Percentiles rank a stretch among this genome's conserved stretches.
These are phyloP conservation scores for Beta lomatogona DNA, from an alignment of 179 eudicot species.

Conservation along the genomic window DNA sequence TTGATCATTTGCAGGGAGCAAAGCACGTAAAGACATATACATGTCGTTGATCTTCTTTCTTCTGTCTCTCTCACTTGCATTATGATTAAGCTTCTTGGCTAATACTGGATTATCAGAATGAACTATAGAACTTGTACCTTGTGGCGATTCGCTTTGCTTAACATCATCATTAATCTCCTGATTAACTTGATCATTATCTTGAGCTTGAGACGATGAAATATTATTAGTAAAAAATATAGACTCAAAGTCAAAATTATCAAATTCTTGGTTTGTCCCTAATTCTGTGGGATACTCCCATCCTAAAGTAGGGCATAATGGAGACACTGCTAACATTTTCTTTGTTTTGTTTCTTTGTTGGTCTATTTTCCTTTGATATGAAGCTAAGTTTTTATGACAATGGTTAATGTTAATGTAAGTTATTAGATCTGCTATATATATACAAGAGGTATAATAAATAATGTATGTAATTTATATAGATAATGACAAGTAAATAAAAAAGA, in stretches of 20 bases:
- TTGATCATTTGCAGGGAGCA: slow-evolving; percentile 51
- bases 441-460: background rate
- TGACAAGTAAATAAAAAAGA: background rate
- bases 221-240: slow-evolving; percentile 6
- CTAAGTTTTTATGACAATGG: background rate
- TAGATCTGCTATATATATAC: background rate
- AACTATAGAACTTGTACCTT: slow-evolving; percentile 21
- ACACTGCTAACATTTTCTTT: slow-evolving; percentile 30
- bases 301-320: slow-evolving; percentile 24
- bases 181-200: background rate
- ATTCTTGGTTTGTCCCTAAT: slow-evolving; percentile 15
- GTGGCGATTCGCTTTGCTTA: slow-evolving; percentile 12
- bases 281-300: slow-evolving; percentile 31
- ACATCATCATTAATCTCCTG: background rate
- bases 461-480: background rate
- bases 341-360: background rate
- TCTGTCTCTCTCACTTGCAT: slow-evolving; percentile 75
- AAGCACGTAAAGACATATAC: slow-evolving; percentile 59
- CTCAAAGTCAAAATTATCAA: slow-evolving; percentile 21
- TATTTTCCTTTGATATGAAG: background rate
- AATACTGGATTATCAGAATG: background rate
- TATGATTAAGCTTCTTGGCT: slow-evolving; percentile 62
- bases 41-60: slow-evolving; percentile 58
- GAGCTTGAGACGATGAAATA: slow-evolving; percentile 9
- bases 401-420: background rate